Evolutionary conservation across 2,329 filamentous ascomycete species (phyloP).

Genomic region (Proliferodiscus dingleyae): DNA sequence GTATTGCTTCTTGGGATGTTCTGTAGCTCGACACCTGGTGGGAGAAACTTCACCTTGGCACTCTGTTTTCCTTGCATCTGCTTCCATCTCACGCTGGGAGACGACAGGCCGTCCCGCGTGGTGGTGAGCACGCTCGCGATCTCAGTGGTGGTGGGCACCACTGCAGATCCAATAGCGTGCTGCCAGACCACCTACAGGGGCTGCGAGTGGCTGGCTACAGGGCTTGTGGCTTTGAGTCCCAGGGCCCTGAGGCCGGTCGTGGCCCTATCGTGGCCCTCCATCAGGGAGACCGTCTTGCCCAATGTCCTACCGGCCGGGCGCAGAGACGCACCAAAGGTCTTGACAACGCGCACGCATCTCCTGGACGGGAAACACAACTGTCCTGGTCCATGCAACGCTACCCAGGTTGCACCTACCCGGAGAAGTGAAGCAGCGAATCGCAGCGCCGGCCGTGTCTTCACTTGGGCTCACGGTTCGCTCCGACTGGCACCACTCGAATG

Average conservation of each 20-base stretch:
- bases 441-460: background rate
- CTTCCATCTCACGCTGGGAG: background rate
- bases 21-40: no score
- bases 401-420: slow-evolving; percentile 2
- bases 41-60: no score
- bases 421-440: slow-evolving; percentile 27
- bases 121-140: background rate
- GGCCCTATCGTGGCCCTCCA: slow-evolving; percentile 1
- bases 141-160: background rate
- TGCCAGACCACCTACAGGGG: background rate
- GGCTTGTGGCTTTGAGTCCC: background rate
- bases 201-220: background rate
- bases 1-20: no score
- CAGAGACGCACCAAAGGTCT: slow-evolving; percentile 1
- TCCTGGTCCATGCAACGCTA: slow-evolving; percentile 13
- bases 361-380: background rate
- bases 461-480: slow-evolving; percentile 10
- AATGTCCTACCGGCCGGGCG: slow-evolving; percentile 11
- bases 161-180: background rate
- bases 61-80: background rate
- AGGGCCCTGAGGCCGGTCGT: no score
- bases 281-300: slow-evolving; percentile 8
- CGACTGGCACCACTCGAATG: slow-evolving; percentile 14
- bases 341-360: slow-evolving; percentile 5
- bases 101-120: background rate